These are phyloP conservation scores for Puccinia polysora DNA, from an alignment of 1,284 basidiomycete genomes.

Conservation along the genomic window DNA sequence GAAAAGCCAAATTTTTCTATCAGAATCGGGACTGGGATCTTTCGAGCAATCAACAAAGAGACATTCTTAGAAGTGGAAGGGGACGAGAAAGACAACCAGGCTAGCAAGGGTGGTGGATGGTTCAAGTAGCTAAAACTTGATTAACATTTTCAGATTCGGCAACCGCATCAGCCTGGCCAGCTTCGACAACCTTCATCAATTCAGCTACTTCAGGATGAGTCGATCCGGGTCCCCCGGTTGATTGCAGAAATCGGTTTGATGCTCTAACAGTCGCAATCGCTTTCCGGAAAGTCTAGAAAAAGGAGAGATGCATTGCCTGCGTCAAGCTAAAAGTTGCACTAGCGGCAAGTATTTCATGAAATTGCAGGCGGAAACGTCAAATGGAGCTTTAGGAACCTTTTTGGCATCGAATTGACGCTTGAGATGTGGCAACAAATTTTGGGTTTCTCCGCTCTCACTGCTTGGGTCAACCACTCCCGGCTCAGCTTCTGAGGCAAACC, in stretches of 20 bases:
- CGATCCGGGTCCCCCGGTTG: conserved; percentile 10
- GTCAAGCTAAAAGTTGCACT: neutral
- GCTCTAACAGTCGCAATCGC: conserved; percentile 41
- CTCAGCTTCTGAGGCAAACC: conserved; percentile 59
- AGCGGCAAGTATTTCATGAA: neutral
- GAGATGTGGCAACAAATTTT: conserved; percentile 40
- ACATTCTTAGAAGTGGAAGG: no score
- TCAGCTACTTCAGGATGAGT: conserved; percentile 29
- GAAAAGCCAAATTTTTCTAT: no score
- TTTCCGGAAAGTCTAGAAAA: conserved; percentile 38
- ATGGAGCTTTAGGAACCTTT: conserved; percentile 23
- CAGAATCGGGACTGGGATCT: no score
- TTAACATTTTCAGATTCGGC: conserved; percentile 38
- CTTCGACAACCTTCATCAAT: conserved; percentile 31
- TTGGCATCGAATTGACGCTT: conserved; percentile 43
- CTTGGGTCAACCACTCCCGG: conserved; percentile 54
- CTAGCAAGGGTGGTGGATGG: no score
- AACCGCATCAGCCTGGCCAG: conserved; percentile 26
- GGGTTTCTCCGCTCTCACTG: conserved; percentile 33
- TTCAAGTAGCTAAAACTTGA: conserved; percentile 29
- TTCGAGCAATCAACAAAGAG: no score
- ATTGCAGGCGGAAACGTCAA: neutral
- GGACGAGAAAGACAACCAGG: no score
- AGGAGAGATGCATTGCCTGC: neutral
- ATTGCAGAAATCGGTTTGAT: conserved; percentile 32